Conservation (phyloP, 768 basidiomycete genomes). For the Favolaschia claudopus region DNA sequence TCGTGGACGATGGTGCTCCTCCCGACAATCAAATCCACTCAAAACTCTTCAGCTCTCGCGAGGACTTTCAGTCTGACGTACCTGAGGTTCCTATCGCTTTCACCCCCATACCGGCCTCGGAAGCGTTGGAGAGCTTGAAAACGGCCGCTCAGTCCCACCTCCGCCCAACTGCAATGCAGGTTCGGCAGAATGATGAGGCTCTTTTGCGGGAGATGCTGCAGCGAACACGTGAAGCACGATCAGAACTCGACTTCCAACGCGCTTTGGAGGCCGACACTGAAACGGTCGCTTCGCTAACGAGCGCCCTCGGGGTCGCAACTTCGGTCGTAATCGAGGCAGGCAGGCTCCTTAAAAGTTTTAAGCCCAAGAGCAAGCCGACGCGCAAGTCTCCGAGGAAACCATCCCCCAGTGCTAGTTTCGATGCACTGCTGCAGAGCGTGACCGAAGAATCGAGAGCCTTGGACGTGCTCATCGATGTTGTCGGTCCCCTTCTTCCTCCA, state of each 20-base stretch:
- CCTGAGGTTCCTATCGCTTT: background rate
- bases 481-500: background rate
- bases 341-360: background rate
- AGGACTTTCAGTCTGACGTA: background rate
- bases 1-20: no score
- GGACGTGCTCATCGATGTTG: background rate
- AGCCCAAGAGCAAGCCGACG: background rate
- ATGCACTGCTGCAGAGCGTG: background rate
- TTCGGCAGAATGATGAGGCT: background rate
- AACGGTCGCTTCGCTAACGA: background rate
- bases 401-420: background rate
- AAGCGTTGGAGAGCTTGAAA: background rate
- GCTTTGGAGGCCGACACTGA: background rate
- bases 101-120: background rate
- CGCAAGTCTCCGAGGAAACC: background rate
- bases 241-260: background rate
- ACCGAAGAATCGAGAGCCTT: background rate
- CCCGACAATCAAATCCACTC: no score
- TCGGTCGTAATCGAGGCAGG: background rate
- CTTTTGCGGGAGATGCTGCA: background rate
- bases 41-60: no score
- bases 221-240: background rate
- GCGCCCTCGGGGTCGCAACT: background rate
- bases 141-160: background rate
- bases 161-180: background rate